Base-by-base conservation (phyloP, 192 early-diverging fungal genomes). In the Podila horticola region DNA sequence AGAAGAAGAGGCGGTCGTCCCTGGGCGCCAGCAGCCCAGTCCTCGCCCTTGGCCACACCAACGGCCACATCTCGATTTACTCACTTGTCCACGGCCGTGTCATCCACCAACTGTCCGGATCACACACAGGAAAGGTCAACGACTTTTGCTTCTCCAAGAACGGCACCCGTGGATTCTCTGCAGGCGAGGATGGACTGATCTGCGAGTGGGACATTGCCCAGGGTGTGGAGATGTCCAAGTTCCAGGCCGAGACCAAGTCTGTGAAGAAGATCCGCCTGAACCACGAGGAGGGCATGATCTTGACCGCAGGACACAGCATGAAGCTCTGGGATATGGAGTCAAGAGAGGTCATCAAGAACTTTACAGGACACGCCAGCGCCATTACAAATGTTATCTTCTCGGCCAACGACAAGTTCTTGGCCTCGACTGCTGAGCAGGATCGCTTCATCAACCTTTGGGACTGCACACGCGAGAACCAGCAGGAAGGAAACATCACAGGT, bases 361-460 rank as follows among this genome's bases (percentile, higher is more conserved):
- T 85, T 67, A 86, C 88, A 74, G 88, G 88, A 61, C 88, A 89
- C 60, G 86, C 85, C 38, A 88, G 83, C 31, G 61, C 69, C 24
- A 82, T 88, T 62, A 86, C 84, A 7, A 83, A 86, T 31, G 64
- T 89, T 45, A 65, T 85, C 22, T 89, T 89, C 50, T 83, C 83
- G 24, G 63, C 68, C n/a, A 71, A 83, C 29, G 87, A 90, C 64
- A 83, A 85, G 73, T 74, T 88, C 13, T 74, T 83, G 38, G 74
- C 85, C 11, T 86, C 84, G 2, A 83, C 71, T 12, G 87, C 86
- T 15, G 84, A 87, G 58, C 79, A 88, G 58, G 87, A 86, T 69
- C 83, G 88, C 17, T 88, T 84, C 66, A 84, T 89, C 20, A 89
- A 89, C 66, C 81, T 89, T 29, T 89, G 88, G 88, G 85, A 89